A percentile compares a stretch with the other conserved stretches of the same genome.
Conservation (phyloP, 495 filamentous ascomycete genomes). For the Xylaria grammica region DNA sequence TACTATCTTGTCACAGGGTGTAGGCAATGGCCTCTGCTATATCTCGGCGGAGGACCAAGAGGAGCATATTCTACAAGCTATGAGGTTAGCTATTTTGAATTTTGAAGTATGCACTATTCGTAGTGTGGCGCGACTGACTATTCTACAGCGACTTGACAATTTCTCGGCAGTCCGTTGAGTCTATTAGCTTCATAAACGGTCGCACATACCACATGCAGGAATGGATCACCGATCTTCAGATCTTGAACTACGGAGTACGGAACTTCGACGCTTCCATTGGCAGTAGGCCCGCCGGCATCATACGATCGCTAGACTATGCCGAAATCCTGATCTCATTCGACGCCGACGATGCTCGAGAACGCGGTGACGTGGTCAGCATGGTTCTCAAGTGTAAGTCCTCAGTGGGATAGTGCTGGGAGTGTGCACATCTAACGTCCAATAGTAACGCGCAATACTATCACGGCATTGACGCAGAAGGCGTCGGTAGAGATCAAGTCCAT, state of each 20-base stretch:
- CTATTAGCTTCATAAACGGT: constrained; percentile 4
- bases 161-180: constrained; percentile 12
- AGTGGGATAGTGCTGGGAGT: background rate
- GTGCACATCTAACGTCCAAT: background rate
- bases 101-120: too few relatives aligned
- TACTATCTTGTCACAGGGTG: constrained; percentile 2
- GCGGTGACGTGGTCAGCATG: constrained; percentile 3
- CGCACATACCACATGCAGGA: background rate
- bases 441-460: constrained; percentile 10
- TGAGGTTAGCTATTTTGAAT: background rate
- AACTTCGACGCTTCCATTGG: background rate
- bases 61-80: constrained; percentile 6
- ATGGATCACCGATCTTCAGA: constrained; percentile 15
- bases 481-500: constrained; percentile 4
- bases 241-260: constrained; percentile 12
- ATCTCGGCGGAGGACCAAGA: constrained; percentile 14
- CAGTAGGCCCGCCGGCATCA: too few relatives aligned
- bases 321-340: constrained; percentile 14
- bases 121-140: background rate
- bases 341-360: background rate
- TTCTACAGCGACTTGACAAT: constrained; percentile 12
- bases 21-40: constrained; percentile 12
- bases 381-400: constrained; percentile 16
- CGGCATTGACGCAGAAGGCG: background rate
- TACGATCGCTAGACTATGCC: constrained; percentile 13